phyloP scores from a whole-genome alignment of 176 grass and related monocot species.

The Rhynchospora pubera region DNA sequence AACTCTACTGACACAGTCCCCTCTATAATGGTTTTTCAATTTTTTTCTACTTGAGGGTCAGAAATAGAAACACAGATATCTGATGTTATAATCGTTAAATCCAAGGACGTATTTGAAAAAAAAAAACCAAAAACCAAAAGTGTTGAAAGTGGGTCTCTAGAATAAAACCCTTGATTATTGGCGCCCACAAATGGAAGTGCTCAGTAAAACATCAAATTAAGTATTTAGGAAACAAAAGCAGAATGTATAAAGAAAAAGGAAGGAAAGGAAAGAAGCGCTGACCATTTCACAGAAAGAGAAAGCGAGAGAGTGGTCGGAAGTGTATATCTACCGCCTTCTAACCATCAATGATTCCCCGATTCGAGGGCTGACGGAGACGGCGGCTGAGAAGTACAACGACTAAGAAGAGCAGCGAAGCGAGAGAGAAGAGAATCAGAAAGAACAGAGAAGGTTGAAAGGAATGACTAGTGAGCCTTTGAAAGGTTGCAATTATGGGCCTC shows the following conservation, averaged over 20 bases:
- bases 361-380: slow-evolving; percentile 3
- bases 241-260: not conserved
- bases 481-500: not conserved
- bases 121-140: not conserved
- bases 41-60: not conserved
- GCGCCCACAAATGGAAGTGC: not conserved
- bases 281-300: not conserved
- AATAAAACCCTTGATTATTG: not conserved
- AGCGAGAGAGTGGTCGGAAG: not conserved
- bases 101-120: not conserved
- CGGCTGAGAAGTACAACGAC: not conserved
- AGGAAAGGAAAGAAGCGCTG: not conserved
- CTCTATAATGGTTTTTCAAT: not conserved
- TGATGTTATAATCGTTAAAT: not conserved
- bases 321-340: not conserved
- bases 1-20: not conserved
- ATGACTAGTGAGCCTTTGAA: not conserved
- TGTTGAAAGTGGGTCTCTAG: not conserved
- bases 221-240: not conserved
- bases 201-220: not conserved
- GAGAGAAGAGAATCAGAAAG: not conserved
- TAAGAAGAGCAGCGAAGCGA: not conserved
- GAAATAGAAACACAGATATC: not conserved
- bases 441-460: not conserved
- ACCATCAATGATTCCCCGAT: not conserved